Conservation (phyloP, 768 basidiomycete genomes). For the Scleroderma bovista region DNA sequence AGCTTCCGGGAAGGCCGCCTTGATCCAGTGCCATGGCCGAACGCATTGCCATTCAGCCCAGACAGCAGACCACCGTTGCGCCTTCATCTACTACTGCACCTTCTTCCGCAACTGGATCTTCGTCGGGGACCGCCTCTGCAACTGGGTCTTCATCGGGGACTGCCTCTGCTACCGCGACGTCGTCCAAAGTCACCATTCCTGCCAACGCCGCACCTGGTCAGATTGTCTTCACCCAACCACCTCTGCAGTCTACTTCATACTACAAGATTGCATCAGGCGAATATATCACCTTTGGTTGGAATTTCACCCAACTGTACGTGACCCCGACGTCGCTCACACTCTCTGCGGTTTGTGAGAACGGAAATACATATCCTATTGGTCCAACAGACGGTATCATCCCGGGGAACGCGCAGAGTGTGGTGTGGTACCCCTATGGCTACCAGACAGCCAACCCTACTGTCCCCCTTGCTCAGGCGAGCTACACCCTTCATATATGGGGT, state of each 20-base stretch:
- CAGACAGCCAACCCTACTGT: constrained; percentile 41
- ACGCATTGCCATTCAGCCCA: constrained; percentile 15
- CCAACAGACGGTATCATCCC: constrained; percentile 48
- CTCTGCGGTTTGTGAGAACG: constrained; percentile 61
- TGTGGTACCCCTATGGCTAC: constrained; percentile 60
- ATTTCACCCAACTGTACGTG: constrained; percentile 51
- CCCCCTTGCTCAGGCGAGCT: constrained; percentile 57
- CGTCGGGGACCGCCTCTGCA: constrained; percentile 7
- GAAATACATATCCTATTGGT: constrained; percentile 63
- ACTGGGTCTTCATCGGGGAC: constrained; percentile 4
- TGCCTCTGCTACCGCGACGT: not conserved
- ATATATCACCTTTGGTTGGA: constrained; percentile 70
- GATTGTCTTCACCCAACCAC: constrained; percentile 52
- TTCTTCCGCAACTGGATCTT: too few species aligned
- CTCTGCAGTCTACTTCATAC: constrained; percentile 52
- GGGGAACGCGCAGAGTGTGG: constrained; percentile 44
- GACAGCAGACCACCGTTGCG: constrained; percentile 16
- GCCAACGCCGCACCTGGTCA: constrained; percentile 38
- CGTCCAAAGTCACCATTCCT: constrained; percentile 16
- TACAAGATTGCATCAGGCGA: constrained; percentile 58
- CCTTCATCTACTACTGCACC: too few species aligned
- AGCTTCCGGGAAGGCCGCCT: not conserved
- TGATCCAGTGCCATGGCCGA: not conserved
- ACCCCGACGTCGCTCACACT: constrained; percentile 54
- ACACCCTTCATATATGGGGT: constrained; percentile 55